A percentile compares a stretch with the other conserved stretches of the same genome.
phyloP scores from a whole-genome alignment of 192 early-diverging fungal species.

The Coemansia sp. region DNA sequence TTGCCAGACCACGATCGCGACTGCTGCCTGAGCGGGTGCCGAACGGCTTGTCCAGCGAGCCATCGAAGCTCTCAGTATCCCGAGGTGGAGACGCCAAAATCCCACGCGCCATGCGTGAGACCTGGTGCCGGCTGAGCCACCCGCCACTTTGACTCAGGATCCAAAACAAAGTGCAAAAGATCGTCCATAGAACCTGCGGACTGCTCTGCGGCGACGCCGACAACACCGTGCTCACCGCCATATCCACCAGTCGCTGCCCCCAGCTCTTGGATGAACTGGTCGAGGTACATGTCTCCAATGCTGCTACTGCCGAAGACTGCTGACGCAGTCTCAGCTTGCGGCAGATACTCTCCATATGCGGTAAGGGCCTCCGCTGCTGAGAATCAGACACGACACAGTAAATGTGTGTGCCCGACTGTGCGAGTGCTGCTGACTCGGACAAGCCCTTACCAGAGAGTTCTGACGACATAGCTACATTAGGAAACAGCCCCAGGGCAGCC shows the following conservation, averaged over 20 bases:
- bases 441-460: constrained; percentile 54
- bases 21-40: neutral
- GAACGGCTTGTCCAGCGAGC: neutral
- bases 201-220: constrained; percentile 49
- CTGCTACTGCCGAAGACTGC: constrained; percentile 41
- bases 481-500: constrained; percentile 30
- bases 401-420: constrained; percentile 51
- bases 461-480: constrained; percentile 37
- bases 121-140: constrained; percentile 50
- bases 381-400: constrained; percentile 48
- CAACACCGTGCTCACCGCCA: constrained; percentile 39
- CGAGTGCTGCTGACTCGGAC: constrained; percentile 59
- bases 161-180: constrained; percentile 54
- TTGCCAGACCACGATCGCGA: constrained; percentile 16
- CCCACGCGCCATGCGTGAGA: constrained; percentile 53
- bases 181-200: constrained; percentile 45
- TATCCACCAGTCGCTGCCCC: constrained; percentile 49
- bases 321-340: constrained; percentile 30
- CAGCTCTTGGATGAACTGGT: constrained; percentile 54
- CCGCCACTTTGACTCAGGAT: constrained; percentile 51
- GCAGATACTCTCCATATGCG: constrained; percentile 51
- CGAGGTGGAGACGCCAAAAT: constrained; percentile 42
- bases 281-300: constrained; percentile 41
- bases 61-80: neutral
- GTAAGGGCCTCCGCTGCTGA: constrained; percentile 57